Evolutionary conservation across 148 eudicot genomes (phyloP), one percentile per base, ranked within the genome.

Genomic region (Amaranthus palmeri): DNA sequence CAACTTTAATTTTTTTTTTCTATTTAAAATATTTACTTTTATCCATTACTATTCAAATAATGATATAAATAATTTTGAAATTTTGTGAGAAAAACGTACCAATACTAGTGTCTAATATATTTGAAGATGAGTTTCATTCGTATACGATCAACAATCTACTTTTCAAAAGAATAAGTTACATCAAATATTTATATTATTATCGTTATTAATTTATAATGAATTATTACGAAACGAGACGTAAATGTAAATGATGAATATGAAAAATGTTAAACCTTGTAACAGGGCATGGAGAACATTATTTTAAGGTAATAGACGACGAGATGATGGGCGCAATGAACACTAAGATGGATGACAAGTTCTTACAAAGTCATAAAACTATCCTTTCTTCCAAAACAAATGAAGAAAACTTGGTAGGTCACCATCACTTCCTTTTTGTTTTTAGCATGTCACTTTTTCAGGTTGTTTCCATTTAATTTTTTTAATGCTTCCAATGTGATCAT

Each of bases 221-320:
- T 25, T 25, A 25, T 25, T 25, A 25, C 36, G 1, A 25, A 25
- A 25, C 36, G 36, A 25, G 36, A 25, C 36, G 36, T 25, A 25
- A 2, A 25, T 25, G 36, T 25, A 25, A 25, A 25, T 25, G 2
- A 25, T 25, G 36, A 25, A 8, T 52, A 52, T 52, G 54, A 52
- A 11, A 55, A 4, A 55, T 55, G 25, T 57, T 18, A 57, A 57
- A 57, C 61, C 5, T 14, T 57, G 15, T 25, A 69, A 53, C 60
- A 77, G 80, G 80, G 14, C 76, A 76, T 72, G 80, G 74, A 43
- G 80, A 74, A 8, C 80, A 72, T 36, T 80, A 67, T 50, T 76
- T 76, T 69, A 49, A 67, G 58, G 3, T 63, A 17, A 9, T 9
- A 8, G 77, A 76, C 8, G 10, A 57, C 7, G 80, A 69, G 4